These are phyloP conservation scores for Yamadazyma nakazawae DNA, from an alignment of 805 yeast species.

Conservation along the genomic window DNA sequence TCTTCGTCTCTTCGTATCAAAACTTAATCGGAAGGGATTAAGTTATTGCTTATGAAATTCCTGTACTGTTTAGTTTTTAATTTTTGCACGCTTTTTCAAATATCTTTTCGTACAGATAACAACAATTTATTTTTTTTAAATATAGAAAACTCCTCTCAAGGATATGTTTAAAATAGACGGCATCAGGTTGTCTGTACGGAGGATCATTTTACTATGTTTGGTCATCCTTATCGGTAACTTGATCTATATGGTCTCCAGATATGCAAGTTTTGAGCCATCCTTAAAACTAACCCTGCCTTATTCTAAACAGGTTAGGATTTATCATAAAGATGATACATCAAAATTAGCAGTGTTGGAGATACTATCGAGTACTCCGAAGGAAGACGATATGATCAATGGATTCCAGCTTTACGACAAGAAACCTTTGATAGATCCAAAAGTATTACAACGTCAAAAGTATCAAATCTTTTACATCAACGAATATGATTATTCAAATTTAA, in stretches of 20 bases:
- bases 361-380: not conserved
- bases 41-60: too few relatives aligned
- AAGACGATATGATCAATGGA: not conserved
- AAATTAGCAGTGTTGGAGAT: conserved; percentile 10
- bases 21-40: too few relatives aligned
- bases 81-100: not conserved
- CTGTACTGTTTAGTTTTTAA: too few relatives aligned
- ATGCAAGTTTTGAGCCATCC: not conserved
- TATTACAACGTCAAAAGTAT: not conserved
- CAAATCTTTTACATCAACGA: conserved; percentile 8
- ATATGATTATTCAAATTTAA: conserved; percentile 10
- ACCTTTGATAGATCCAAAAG: conserved; percentile 5
- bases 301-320: not conserved
- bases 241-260: not conserved
- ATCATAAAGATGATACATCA: conserved; percentile 10
- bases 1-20: too few relatives aligned
- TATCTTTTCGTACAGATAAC: not conserved
- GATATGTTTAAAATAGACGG: not conserved
- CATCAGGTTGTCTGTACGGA: not conserved
- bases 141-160: not conserved
- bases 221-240: not conserved
- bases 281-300: not conserved
- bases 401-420: not conserved
- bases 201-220: not conserved
- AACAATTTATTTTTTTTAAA: not conserved